These are phyloP conservation scores for Xerocomellus chrysenteron DNA, from an alignment of 768 basidiomycete genomes.

Conservation along the genomic window DNA sequence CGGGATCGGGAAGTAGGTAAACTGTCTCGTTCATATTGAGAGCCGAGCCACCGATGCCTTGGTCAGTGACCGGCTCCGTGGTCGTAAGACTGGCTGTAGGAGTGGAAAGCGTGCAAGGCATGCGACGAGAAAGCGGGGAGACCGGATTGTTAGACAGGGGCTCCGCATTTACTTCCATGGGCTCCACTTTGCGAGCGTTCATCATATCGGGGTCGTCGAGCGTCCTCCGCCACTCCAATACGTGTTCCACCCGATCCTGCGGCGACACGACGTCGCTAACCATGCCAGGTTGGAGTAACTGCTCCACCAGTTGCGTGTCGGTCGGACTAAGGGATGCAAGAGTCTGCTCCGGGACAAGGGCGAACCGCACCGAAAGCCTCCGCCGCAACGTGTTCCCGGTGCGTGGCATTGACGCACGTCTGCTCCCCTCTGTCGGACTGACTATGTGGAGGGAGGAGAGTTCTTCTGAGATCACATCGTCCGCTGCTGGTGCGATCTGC, in stretches of 20 bases:
- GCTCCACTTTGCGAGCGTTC: slow-evolving; percentile 37
- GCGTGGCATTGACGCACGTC: slow-evolving; percentile 6
- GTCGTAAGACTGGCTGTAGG: slow-evolving; percentile 40
- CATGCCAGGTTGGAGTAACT: slow-evolving; percentile 46
- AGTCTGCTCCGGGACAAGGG: slow-evolving; percentile 37
- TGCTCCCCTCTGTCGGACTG: slow-evolving; percentile 19
- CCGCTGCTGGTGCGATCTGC: slow-evolving; percentile 1
- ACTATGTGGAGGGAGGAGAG: slow-evolving; percentile 48
- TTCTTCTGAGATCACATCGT: slow-evolving; percentile 39
- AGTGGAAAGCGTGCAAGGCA: slow-evolving; percentile 57
- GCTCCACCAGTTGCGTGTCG: slow-evolving; percentile 46
- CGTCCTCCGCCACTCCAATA: slow-evolving; percentile 29
- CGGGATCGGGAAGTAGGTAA: slow-evolving; percentile 22
- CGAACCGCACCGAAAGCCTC: slow-evolving; percentile 31
- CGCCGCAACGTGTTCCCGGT: slow-evolving; percentile 13
- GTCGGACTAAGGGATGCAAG: slow-evolving; percentile 52
- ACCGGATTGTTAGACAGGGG: neutral
- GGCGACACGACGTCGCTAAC: slow-evolving; percentile 19
- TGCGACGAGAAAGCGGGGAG: slow-evolving; percentile 34
- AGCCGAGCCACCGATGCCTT: slow-evolving; percentile 24
- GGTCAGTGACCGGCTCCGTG: slow-evolving; percentile 35
- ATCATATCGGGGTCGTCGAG: slow-evolving; percentile 31
- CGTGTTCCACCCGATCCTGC: slow-evolving; percentile 32
- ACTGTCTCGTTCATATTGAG: slow-evolving; percentile 28
- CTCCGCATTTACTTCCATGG: slow-evolving; percentile 12